Evolutionary conservation across 257 asterid genomes (phyloP).

Genomic region (Solanum sitiens): DNA sequence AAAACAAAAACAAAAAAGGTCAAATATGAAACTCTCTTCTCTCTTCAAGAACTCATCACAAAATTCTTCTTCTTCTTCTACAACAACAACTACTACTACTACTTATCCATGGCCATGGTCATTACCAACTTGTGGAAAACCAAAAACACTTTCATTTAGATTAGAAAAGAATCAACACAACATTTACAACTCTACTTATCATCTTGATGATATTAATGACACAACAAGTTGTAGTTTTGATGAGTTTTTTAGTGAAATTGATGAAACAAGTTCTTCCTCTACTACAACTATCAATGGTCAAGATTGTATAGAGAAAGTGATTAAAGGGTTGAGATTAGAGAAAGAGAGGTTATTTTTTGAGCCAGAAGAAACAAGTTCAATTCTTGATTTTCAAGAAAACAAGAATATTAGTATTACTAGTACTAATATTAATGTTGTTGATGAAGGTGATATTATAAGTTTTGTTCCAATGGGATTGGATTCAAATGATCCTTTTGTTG

Average conservation of each 20-base stretch:
- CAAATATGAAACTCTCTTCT: conserved; percentile 43
- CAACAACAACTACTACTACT: background rate
- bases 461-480: conserved; percentile 31
- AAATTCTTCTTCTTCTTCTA: background rate
- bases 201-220: background rate
- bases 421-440: background rate
- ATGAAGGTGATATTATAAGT: background rate
- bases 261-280: background rate
- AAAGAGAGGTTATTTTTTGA: conserved; percentile 66
- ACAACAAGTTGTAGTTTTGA: background rate
- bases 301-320: conserved; percentile 16
- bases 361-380: conserved; percentile 57
- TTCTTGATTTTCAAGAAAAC: conserved; percentile 25
- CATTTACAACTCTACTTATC: conserved; percentile 17
- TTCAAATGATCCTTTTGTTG: conserved; percentile 49
- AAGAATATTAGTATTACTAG: background rate
- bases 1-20: background rate
- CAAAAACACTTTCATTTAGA: conserved; percentile 58
- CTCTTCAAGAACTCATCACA: conserved; percentile 37
- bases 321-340: conserved; percentile 46
- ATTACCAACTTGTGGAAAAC: conserved; percentile 43
- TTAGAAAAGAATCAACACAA: background rate
- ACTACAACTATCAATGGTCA: background rate
- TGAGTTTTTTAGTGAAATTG: background rate
- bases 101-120: conserved; percentile 23